phyloP scores from a whole-genome alignment of 129 eudicot species.

The Flaveria bidentis region DNA sequence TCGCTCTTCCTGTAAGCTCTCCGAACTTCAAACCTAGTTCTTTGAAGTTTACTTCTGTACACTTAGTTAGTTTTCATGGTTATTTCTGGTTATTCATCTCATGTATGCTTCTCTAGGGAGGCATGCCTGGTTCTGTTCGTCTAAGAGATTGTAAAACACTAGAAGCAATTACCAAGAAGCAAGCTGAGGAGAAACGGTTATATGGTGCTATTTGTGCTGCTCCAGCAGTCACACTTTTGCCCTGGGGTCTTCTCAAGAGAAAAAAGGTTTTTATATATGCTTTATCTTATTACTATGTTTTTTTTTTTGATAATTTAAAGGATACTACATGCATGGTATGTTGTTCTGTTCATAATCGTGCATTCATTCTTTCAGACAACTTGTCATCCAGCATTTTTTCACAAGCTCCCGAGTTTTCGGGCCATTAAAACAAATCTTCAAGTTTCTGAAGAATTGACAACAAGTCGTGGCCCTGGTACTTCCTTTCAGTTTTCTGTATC shows the following conservation, averaged over 20 bases:
- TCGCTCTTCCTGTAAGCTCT: slow-evolving; percentile 81
- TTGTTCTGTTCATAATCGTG: slow-evolving; percentile 21
- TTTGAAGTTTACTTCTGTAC: neutral
- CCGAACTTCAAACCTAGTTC: slow-evolving; percentile 20
- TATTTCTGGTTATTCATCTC: neutral
- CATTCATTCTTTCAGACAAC: slow-evolving; percentile 55
- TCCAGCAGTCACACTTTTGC: slow-evolving; percentile 94
- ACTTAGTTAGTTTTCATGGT: neutral
- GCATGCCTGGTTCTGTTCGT: slow-evolving; percentile 98
- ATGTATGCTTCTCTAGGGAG: slow-evolving; percentile 54
- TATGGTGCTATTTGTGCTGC: slow-evolving; percentile 98
- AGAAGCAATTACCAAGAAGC: slow-evolving; percentile 68
- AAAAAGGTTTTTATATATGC: slow-evolving; percentile 56
- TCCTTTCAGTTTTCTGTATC: slow-evolving; percentile 75
- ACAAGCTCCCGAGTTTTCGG: slow-evolving; percentile 84
- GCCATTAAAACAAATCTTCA: slow-evolving; percentile 81
- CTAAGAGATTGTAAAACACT: slow-evolving; percentile 75
- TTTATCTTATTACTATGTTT: neutral
- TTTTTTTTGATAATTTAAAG: neutral
- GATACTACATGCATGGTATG: slow-evolving; percentile 18
- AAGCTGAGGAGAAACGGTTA: slow-evolving; percentile 81
- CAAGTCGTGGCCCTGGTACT: slow-evolving; percentile 98
- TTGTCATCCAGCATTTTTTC: slow-evolving; percentile 92
- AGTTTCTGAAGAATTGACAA: slow-evolving; percentile 81
- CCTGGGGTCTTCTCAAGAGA: slow-evolving; percentile 90